Percentiles rank a stretch among this genome's conserved stretches.
Evolutionary conservation across 495 filamentous ascomycete genomes (phyloP).

Genomic region (Xylona heveae): DNA sequence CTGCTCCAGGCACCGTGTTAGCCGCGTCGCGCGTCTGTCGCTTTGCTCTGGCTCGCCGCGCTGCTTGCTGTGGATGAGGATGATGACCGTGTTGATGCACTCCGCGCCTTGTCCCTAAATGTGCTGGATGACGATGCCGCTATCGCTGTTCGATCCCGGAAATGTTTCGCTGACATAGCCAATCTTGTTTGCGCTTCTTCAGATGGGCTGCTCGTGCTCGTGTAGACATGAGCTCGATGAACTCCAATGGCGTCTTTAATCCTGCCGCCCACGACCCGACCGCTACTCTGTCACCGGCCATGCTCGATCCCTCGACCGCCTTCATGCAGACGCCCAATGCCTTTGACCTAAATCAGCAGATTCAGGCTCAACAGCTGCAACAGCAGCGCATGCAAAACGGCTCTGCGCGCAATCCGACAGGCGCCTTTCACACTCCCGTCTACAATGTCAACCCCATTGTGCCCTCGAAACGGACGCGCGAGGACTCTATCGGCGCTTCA

Average conservation of each 20-base stretch:
- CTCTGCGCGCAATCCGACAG: constrained; percentile 57
- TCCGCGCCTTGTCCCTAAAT: too few species aligned
- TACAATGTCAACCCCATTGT: constrained; percentile 66
- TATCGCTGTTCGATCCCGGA: too few species aligned
- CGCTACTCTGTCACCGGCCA: constrained; percentile 1
- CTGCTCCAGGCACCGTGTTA: too few species aligned
- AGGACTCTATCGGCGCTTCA: constrained; percentile 68
- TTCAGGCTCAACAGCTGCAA: constrained; percentile 26
- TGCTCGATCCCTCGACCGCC: constrained; percentile 28
- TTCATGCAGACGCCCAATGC: constrained; percentile 30
- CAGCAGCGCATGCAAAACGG: constrained; percentile 72
- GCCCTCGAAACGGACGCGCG: constrained; percentile 70
- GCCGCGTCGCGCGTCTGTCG: too few species aligned
- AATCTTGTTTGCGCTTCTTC: too few species aligned
- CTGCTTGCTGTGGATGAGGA: too few species aligned
- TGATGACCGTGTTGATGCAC: too few species aligned
- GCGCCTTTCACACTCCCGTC: constrained; percentile 50
- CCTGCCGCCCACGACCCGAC: constrained; percentile 4
- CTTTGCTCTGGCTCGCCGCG: too few species aligned
- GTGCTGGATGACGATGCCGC: too few species aligned
- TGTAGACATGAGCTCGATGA: too few species aligned
- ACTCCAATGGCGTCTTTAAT: constrained; percentile 7
- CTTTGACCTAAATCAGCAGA: constrained; percentile 37
- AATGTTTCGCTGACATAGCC: too few species aligned
- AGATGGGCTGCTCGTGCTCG: neutral